Evolutionary conservation across 129 eudicot genomes (phyloP), one percentile per base, ranked within the genome.

Genomic region (Scalesia atractyloides): DNA sequence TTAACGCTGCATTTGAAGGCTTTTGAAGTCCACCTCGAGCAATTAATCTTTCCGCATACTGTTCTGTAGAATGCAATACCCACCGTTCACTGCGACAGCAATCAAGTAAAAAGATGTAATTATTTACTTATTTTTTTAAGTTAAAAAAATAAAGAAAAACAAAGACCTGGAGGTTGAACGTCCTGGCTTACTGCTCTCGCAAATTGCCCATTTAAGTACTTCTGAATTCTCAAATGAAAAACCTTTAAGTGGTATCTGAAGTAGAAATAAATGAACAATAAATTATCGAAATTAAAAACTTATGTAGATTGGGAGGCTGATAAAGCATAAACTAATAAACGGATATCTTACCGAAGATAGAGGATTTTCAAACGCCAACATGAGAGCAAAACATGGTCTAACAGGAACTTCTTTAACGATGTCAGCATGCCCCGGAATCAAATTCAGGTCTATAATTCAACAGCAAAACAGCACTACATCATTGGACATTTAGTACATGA

Each of bases 131-230:
- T 54, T 19, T 44, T 59, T 39, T 0, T 50, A 64, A 7, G 26
- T 24, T n/a, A 5, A 48, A 36, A 69, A 16, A 16, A 36, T 2
- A 48, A 3, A 33, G 22, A 75, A 64, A 39, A 63, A 57, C 6
- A 48, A 79, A 51, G 74, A 91, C 97, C 92, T 86, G 64, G 80
- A 59, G 73, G 79, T 73, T 19, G 96, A 83, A 63, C 94, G 99
- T 14, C 88, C 96, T 9, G 99, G 99, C 74, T 95, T 95, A 79
- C 97, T 90, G 86, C 97, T 95, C 79, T 95, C 96, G 73, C 93
- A 90, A 47, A 59, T 69, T 49, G 99, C 99, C 86, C 91, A 67
- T 72, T 85, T 81, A 77, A 95, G 84, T 67, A 88, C 72, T 75
- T 83, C 75, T 10, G 99, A 95, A 54, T 88, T 86, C 53, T 60